Evolutionary conservation across 176 grass and related monocot genomes (phyloP), one percentile per base, ranked within the genome.

Genomic region (Aegilops speltoides): DNA sequence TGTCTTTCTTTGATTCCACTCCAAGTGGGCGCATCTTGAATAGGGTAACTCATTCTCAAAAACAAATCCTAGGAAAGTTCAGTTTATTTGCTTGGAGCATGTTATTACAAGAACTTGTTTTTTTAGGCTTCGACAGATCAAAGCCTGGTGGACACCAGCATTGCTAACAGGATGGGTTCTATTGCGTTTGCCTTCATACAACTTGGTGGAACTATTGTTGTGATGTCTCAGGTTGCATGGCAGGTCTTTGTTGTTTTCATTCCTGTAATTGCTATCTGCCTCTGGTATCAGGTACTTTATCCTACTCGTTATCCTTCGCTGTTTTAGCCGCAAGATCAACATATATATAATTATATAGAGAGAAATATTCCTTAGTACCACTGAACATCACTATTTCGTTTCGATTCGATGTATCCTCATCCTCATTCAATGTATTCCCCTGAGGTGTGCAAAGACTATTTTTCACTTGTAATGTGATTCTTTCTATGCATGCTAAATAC

Each of bases 171-270:
- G 79, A 32, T 90, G 85, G 88, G 68, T 7, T 29, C 31, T 32
- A 43, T 83, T 76, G 72, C 87, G 46, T 93, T 89, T 91, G 45
- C 43, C 43, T 20, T 78, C 1, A 89, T 95, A 40, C 70, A 95
- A 64, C 54, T 93, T 46, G 56, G 83, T 73, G 87, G 83, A 59
- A 83, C 62, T 32, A 70, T 93, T 88, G 29, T 81, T 70, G 62
- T 96, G 3, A 96, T 96, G 94, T 93, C 91, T 63, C 91, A 81
- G 32, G 84, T 91, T 73, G 45, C 78, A 67, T 96, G 85, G 89
- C 87, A 64, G 79, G 91, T 91, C 26, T 96, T 91, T 17, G 38
- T 88, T 48, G 13, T 93, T 16, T 93, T 75, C 7, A 17, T 75
- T 46, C 72, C 72, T 17, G 14, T 75, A 48, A 17, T 75, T 75